Conservation (phyloP, 768 basidiomycete genomes). For the Mrakia blollopis region DNA sequence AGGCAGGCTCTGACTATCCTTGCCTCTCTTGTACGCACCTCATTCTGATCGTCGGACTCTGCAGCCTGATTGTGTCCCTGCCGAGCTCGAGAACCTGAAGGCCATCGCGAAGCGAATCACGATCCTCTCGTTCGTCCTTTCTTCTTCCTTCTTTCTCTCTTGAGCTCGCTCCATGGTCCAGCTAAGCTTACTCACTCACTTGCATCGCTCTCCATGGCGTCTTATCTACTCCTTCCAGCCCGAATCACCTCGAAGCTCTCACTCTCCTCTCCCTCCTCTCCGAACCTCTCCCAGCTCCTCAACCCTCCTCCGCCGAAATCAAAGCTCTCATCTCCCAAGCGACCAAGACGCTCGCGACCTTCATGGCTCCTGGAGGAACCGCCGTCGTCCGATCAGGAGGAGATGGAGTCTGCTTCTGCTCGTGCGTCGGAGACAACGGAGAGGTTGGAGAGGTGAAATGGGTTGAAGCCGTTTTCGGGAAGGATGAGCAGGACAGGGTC, state of each 20-base stretch:
- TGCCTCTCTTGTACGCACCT: not conserved
- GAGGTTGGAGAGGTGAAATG: not conserved
- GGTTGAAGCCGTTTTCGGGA: slow-evolving; percentile 28
- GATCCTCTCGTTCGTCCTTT: slow-evolving; percentile 6
- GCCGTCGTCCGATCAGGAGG: slow-evolving; percentile 22
- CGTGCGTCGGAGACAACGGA: not conserved
- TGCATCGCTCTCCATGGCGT: not conserved
- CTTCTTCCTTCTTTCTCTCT: not conserved
- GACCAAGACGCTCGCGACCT: slow-evolving; percentile 1
- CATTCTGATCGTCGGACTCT: not conserved
- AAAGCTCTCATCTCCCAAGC: slow-evolving; percentile 6
- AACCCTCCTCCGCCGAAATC: not conserved
- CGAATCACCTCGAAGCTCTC: slow-evolving; percentile 33
- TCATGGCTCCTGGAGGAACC: not conserved
- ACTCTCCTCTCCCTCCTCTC: slow-evolving; percentile 22
- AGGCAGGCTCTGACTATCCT: not conserved
- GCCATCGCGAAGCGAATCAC: slow-evolving; percentile 1
- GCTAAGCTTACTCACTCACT: not conserved
- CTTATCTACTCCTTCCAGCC: not conserved
- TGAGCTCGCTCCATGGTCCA: not conserved
- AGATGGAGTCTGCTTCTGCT: slow-evolving; percentile 22
- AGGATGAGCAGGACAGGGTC: slow-evolving; percentile 24
- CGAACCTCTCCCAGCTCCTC: not conserved
- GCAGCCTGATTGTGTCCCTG: slow-evolving; percentile 22
- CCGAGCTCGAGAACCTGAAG: slow-evolving; percentile 13